Evolutionary conservation across 768 basidiomycete genomes (phyloP), one percentile per base, ranked within the genome.

Genomic region (Panaeolus papilionaceus): DNA sequence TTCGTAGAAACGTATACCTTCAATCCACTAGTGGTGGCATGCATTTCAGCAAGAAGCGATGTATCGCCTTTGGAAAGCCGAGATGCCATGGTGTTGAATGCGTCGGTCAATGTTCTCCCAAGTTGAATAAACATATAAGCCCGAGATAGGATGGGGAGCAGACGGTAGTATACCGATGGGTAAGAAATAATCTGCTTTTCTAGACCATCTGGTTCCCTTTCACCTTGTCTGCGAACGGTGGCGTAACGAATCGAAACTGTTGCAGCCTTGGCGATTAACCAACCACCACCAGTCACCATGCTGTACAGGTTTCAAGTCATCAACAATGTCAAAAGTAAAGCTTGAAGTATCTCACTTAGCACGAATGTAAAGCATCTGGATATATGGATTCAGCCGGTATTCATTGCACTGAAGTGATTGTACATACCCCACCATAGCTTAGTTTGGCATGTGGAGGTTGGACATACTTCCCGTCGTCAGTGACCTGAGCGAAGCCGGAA

Each of bases 351-450:
- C 84, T 71, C 73, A 91, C 90, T 79, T 81, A 33, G 91, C 85
- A 12, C 91, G 88, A 63, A 92, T 90, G 73, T 89, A 90, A 62
- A 92, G 74, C 91, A 93, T 92, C 91, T 92, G 71, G 16, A 44
- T 39, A 8, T 20, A 14, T 20, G 42, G 5, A 26, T 69, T 26
- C 67, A 61, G 23, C 20, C 7, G 61, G 12, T 45, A 37, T 40
- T 64, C 14, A 38, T 44, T 1, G 26, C 11, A 49, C 64, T 26
- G 8, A 28, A 68, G 23, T 23, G 39, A 26, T 62, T 54, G 51
- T 20, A 84, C 88, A 72, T 73, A 92, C 91, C 2, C 92, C 91
- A 63, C 89, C 89, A 68, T 92, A 93, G 69, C 89, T 90, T 28
- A 93, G 78, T 74, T 92, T 94, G 1, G 88, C 83, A 72, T 93